phyloP scores from a whole-genome alignment of 169 alveolate genomes.

The Blepharisma undulans region DNA sequence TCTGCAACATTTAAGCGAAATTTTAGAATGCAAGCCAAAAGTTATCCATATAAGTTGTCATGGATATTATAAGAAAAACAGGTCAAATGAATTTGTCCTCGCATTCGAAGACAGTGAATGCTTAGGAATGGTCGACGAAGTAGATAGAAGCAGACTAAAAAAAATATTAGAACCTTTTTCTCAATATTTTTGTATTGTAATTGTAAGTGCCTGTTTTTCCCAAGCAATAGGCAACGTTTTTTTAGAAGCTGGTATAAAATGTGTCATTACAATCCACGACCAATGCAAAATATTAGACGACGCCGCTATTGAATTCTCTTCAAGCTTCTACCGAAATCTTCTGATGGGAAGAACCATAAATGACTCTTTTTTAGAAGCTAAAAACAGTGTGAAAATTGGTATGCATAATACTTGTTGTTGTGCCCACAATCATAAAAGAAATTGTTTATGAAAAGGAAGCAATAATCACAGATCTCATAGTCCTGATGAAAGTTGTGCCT shows the following conservation, averaged over 20 bases:
- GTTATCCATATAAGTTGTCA: conserved; percentile 59
- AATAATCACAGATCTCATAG: neutral
- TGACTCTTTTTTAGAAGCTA: conserved; percentile 22
- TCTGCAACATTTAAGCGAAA: conserved; percentile 39
- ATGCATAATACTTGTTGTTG: conserved; percentile 26
- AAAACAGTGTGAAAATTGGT: neutral
- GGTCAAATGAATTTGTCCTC: neutral
- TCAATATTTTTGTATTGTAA: neutral
- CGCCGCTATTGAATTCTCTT: conserved; percentile 29
- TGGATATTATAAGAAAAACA: conserved; percentile 16
- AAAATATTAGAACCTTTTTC: neutral
- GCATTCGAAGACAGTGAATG: conserved; percentile 21
- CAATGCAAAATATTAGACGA: conserved; percentile 24
- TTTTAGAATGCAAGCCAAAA: conserved; percentile 47
- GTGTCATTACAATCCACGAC: conserved; percentile 5
- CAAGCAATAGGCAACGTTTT: conserved; percentile 25
- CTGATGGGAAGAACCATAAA: neutral
- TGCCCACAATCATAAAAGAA: conserved; percentile 14
- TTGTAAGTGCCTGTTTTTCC: conserved; percentile 38
- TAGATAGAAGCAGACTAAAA: neutral
- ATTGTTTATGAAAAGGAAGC: neutral
- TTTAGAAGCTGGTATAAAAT: conserved; percentile 16
- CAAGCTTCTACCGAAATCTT: neutral
- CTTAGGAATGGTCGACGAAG: conserved; percentile 23
- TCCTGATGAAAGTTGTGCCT: neutral